Base-by-base conservation (phyloP, 495 filamentous ascomycete genomes). In the Sphaerosporella brunnea region DNA sequence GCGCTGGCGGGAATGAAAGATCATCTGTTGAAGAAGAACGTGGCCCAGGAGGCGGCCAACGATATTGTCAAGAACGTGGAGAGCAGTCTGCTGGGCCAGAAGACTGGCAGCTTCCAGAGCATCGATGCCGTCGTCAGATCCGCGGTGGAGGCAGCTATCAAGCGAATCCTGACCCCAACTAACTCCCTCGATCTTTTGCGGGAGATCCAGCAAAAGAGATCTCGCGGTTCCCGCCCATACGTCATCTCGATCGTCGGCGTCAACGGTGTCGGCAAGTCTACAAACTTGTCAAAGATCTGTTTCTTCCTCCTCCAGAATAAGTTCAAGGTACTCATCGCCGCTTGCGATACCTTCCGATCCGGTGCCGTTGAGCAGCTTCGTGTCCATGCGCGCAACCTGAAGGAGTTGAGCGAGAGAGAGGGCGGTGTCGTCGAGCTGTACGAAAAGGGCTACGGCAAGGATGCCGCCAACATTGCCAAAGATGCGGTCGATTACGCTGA, bases 161-260 rank as follows among this genome's bases (percentile, higher is more conserved):
- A 77, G 16, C 93, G 92, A 61, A 95, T 97, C 56, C 73, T 97
- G 24, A 97, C 90, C 0, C 90, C 90, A 1, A 96, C 92, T 5
- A 82, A 80, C 7, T 96, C 92, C 8, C 72, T 95, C 56, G 90
- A 96, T 61, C 74, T 97, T 36, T 73, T 97, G 18, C 84, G 85
- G 45, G 85, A 93, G 65, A 95, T 97, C 51, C 76, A 88, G 55
- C 82, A 78, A 3, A 68, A 73, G 21, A 79, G 81, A 5, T 65
- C 76, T 5, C 58, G 61, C 1, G 64, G 68, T 1, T 72, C 73
- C 2, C 69, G 69, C 43, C 90, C 90, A 28, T 97, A 96, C 54
- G 88, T 95, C 49, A 92, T 97, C 55, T 92, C 84, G 24, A 93
- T 97, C 46, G 92, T 97, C 25, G 90, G 90, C 45, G 90, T 97